Evolutionary conservation across 768 basidiomycete species (phyloP).

Genomic region (Amanita exitialis): DNA sequence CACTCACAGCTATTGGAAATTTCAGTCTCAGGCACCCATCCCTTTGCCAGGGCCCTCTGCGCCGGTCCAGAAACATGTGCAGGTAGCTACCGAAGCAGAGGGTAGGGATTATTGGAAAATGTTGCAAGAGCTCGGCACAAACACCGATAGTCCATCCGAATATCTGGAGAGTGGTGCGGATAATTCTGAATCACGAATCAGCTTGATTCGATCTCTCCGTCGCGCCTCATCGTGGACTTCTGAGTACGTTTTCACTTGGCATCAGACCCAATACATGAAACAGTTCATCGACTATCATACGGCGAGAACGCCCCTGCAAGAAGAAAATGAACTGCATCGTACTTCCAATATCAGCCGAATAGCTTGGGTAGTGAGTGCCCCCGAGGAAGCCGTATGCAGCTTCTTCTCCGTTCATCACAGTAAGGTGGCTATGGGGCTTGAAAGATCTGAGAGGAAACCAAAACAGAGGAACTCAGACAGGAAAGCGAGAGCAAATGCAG

Average conservation of each 20-base stretch:
- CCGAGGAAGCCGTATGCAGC: slow-evolving; percentile 31
- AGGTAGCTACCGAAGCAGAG: slow-evolving; percentile 27
- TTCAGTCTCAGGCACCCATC: slow-evolving; percentile 44
- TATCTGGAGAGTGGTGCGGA: slow-evolving; percentile 13
- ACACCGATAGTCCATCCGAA: slow-evolving; percentile 18
- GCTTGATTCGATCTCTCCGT: slow-evolving; percentile 41
- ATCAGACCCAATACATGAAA: slow-evolving; percentile 57
- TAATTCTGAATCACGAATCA: slow-evolving; percentile 15
- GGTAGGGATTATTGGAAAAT: slow-evolving; percentile 48
- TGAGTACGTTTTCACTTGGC: slow-evolving; percentile 53
- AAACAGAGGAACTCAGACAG: slow-evolving; percentile 22
- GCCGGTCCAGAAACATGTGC: slow-evolving; percentile 43
- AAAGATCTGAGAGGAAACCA: slow-evolving; percentile 28
- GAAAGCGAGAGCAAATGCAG: slow-evolving; percentile 25
- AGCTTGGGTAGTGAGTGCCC: slow-evolving; percentile 46
- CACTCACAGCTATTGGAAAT: slow-evolving; percentile 41
- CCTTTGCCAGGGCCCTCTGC: slow-evolving; percentile 38
- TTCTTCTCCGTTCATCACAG: slow-evolving; percentile 33
- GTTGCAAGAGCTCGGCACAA: slow-evolving; percentile 37
- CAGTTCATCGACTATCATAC: slow-evolving; percentile 33
- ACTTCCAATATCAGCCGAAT: slow-evolving; percentile 33
- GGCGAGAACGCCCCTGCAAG: slow-evolving; percentile 38
- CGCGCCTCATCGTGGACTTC: slow-evolving; percentile 50
- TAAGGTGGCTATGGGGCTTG: slow-evolving; percentile 30
- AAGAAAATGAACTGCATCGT: slow-evolving; percentile 25